Evolutionary conservation across 2,329 filamentous ascomycete genomes (phyloP).

Genomic region (Malbranchea cinnamomea): DNA sequence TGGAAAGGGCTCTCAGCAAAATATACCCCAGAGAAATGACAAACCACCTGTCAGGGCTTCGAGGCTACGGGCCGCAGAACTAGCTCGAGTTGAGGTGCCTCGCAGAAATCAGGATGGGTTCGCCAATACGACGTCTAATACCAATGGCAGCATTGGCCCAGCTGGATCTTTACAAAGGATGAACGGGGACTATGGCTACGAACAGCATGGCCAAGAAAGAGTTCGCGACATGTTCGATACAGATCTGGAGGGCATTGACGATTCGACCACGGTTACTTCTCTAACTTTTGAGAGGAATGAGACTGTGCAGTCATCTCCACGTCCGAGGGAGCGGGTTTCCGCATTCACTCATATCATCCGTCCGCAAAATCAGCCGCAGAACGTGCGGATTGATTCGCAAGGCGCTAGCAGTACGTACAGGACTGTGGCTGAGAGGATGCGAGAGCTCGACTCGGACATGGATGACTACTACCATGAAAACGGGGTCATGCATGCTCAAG

Average conservation of each 20-base stretch:
- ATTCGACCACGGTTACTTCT: constrained; percentile 28
- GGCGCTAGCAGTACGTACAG: constrained; percentile 7
- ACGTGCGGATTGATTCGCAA: constrained; percentile 10
- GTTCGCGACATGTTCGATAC: constrained; percentile 26
- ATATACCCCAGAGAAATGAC: constrained; percentile 5
- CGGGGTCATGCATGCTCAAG: no score
- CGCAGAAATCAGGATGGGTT: constrained; percentile 13
- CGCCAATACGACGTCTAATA: background rate
- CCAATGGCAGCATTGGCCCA: background rate
- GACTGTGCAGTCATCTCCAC: no score
- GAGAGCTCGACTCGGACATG: constrained; percentile 22
- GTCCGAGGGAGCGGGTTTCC: no score
- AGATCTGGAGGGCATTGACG: constrained; percentile 29
- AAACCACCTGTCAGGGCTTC: constrained; percentile 17
- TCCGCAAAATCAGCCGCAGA: no score
- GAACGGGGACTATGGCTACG: background rate
- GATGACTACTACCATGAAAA: constrained; percentile 20
- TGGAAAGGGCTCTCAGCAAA: constrained; percentile 5
- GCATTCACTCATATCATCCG: no score
- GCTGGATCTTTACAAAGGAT: background rate
- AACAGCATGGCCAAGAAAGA: constrained; percentile 5
- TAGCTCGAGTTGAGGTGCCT: constrained; percentile 22
- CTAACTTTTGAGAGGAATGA: no score
- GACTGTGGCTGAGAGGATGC: constrained; percentile 20
- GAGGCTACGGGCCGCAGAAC: constrained; percentile 20